phyloP scores from a whole-genome alignment of 2,329 filamentous ascomycete genomes.

The Atkinsonella hypoxylon region DNA sequence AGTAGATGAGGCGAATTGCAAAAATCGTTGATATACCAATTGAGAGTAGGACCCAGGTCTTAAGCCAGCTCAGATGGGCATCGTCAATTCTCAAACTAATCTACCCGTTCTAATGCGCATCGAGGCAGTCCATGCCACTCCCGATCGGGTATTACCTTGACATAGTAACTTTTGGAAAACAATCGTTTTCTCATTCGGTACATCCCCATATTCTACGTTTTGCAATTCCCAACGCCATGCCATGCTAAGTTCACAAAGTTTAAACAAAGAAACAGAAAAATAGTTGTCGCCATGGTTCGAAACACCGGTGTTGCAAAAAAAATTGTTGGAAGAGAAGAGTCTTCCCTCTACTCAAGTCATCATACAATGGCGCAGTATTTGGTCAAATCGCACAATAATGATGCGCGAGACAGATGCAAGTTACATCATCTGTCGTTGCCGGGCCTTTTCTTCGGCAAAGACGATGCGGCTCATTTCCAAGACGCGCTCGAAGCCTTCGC shows the following conservation, averaged over 20 bases:
- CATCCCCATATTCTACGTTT: not conserved
- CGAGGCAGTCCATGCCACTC: not conserved
- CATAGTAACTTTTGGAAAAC: not conserved
- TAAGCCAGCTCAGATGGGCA: not conserved
- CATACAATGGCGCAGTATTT: not conserved
- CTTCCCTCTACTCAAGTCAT: not conserved
- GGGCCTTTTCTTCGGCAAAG: conserved; percentile 78
- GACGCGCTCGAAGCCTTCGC: conserved; percentile 90
- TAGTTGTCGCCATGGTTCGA: not conserved
- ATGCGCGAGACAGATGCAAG: not conserved
- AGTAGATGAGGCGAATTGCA: too few relatives aligned
- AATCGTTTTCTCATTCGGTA: not conserved
- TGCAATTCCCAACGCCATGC: conserved; percentile 2
- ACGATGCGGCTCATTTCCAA: conserved; percentile 85
- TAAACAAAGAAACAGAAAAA: not conserved
- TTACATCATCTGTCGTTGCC: conserved; percentile 18
- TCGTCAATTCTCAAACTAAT: conserved; percentile 5
- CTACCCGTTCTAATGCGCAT: not conserved
- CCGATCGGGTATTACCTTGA: conserved; percentile 1
- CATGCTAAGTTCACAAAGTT: not conserved
- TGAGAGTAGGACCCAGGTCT: too few relatives aligned
- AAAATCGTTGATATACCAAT: too few relatives aligned
- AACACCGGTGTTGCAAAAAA: not conserved
- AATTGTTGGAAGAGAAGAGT: not conserved
- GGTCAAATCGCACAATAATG: too few relatives aligned